Evolutionary conservation across 768 basidiomycete species (phyloP).

Genomic region (Psilocybe sp.): DNA sequence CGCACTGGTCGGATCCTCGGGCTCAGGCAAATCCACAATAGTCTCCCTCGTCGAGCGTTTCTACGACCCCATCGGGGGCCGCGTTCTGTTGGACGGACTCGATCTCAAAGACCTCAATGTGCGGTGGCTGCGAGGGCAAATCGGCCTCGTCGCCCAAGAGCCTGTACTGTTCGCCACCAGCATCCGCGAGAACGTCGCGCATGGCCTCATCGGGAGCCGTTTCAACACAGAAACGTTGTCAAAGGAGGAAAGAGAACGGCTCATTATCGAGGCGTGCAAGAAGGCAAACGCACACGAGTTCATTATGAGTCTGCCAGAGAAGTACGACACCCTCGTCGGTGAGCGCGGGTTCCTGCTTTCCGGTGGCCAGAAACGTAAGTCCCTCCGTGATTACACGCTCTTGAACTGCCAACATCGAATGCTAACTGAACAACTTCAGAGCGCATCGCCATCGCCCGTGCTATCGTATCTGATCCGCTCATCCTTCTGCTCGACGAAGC

Average conservation of each 20-base stretch:
- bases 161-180: constrained; percentile 78
- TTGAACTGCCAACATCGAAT: too few species aligned
- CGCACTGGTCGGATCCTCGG: constrained; percentile 79
- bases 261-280: constrained; percentile 63
- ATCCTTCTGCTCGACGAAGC: constrained; percentile 90
- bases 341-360: constrained; percentile 89
- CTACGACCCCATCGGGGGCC: constrained; percentile 67
- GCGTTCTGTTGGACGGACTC: constrained; percentile 50
- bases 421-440: constrained; percentile 46
- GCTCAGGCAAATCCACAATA: constrained; percentile 84
- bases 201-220: constrained; percentile 75
- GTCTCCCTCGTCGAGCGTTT: constrained; percentile 73
- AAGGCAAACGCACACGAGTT: constrained; percentile 78
- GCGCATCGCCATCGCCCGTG: constrained; percentile 85
- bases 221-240: constrained; percentile 55
- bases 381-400: too few species aligned
- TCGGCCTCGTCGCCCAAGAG: constrained; percentile 76
- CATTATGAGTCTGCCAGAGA: constrained; percentile 64
- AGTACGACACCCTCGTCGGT: constrained; percentile 77
- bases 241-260: constrained; percentile 55
- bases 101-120: constrained; percentile 53
- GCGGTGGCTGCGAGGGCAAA: constrained; percentile 65
- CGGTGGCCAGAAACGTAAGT: constrained; percentile 71
- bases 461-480: constrained; percentile 68
- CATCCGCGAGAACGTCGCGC: constrained; percentile 77